Evolutionary conservation across 176 grass and related monocot genomes (phyloP).

Genomic region (maize (Zea mays)): DNA sequence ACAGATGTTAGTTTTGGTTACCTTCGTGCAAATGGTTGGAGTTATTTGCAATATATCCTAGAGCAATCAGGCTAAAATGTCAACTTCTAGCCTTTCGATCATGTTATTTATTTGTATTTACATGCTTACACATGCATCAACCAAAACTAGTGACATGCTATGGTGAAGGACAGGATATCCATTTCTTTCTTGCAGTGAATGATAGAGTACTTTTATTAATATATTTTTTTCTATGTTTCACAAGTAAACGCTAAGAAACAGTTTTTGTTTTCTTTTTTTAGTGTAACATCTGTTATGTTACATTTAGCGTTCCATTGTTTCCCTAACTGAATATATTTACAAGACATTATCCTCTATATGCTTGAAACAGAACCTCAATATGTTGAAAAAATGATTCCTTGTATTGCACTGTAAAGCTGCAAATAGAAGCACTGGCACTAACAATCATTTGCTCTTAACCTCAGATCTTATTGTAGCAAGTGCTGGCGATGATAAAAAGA

Average conservation of each 20-base stretch:
- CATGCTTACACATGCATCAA: constrained; percentile 3
- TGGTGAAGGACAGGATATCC: neutral
- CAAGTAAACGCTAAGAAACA: neutral
- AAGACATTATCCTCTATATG: constrained; percentile 3
- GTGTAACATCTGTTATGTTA: neutral
- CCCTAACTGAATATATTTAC: neutral
- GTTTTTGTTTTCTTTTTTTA: neutral
- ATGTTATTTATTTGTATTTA: constrained; percentile 5
- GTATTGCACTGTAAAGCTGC: constrained; percentile 23
- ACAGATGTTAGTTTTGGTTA: constrained; percentile 24
- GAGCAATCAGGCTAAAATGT: constrained; percentile 17
- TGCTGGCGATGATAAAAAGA: constrained; percentile 95
- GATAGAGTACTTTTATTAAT: neutral
- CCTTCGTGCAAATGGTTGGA: constrained; percentile 3
- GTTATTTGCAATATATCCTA: constrained; percentile 23
- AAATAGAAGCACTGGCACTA: constrained; percentile 7
- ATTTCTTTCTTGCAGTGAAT: constrained; percentile 7
- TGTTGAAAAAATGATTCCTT: constrained; percentile 9
- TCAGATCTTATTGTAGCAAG: constrained; percentile 95
- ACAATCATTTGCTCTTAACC: constrained; percentile 30
- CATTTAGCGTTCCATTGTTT: neutral
- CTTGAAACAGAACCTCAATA: neutral
- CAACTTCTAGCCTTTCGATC: constrained; percentile 15
- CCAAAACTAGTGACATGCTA: constrained; percentile 5
- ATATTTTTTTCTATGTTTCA: neutral